Evolutionary conservation across 176 grass and related monocot species (phyloP).

Genomic region (Cenchrus purpureus): DNA sequence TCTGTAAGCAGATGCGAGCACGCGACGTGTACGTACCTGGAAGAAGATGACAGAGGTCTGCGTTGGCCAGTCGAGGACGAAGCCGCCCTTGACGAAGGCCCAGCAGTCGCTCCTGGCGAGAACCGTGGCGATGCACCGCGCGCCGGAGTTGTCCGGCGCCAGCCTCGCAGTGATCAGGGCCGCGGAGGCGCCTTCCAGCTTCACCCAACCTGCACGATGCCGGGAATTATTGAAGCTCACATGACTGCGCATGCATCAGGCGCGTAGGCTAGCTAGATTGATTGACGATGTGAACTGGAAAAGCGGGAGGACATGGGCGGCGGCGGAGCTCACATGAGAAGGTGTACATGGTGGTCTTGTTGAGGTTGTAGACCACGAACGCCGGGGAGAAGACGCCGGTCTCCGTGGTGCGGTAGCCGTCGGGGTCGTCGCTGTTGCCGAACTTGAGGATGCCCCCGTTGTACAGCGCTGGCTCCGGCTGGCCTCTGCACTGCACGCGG

Average conservation of each 20-base stretch:
- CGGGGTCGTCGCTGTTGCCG: conserved; percentile 58
- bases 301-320: not conserved
- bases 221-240: conserved; percentile 29
- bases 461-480: conserved; percentile 87
- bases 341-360: conserved; percentile 74
- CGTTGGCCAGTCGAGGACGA: conserved; percentile 66
- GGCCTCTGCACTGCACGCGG: conserved; percentile 68
- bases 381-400: conserved; percentile 76
- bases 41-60: conserved; percentile 74
- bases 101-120: conserved; percentile 77
- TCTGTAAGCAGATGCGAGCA: not conserved
- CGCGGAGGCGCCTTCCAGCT: conserved; percentile 59
- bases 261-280: not conserved
- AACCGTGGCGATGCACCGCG: conserved; percentile 74
- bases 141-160: conserved; percentile 65
- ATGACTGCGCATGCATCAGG: not conserved
- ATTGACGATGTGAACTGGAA: not conserved
- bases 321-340: conserved; percentile 75
- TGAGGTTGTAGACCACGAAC: conserved; percentile 82
- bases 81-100: conserved; percentile 87
- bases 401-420: conserved; percentile 70
- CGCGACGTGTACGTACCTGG: conserved; percentile 54
- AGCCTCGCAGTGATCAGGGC: conserved; percentile 77
- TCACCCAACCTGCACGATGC: conserved; percentile 72
- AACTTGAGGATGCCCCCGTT: conserved; percentile 81